Evolutionary conservation across 164 flowering plant genomes (phyloP).

Genomic region (Stephania japonica): DNA sequence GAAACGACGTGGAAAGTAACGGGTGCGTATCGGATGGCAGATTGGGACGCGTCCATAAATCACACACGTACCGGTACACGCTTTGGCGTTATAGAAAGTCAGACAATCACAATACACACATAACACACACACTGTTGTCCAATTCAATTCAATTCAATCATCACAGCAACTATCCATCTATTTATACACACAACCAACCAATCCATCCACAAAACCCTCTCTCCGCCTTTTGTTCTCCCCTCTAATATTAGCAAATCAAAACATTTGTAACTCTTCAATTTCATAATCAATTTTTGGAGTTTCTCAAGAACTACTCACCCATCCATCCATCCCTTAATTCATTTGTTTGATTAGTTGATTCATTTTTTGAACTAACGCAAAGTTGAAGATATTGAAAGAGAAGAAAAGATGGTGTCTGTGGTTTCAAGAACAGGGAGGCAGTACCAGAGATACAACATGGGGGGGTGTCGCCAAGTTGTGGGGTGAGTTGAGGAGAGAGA

Average conservation of each 20-base stretch:
- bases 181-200: neutral
- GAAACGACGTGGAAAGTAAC: neutral
- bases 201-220: neutral
- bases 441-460: slow-evolving; percentile 48
- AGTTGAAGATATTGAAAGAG: neutral
- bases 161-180: neutral
- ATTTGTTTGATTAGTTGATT: too few species aligned
- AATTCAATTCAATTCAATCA: neutral
- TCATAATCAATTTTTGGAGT: neutral
- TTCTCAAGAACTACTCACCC: too few species aligned
- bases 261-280: neutral
- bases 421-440: slow-evolving; percentile 50
- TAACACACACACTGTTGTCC: too few species aligned
- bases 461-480: slow-evolving; percentile 67
- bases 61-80: neutral
- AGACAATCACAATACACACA: neutral
- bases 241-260: neutral
- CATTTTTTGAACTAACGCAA: neutral
- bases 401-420: slow-evolving; percentile 27
- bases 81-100: neutral
- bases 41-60: neutral
- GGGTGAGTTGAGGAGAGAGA: slow-evolving; percentile 32
- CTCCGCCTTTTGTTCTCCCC: neutral
- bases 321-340: too few species aligned
- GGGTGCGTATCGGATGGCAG: neutral